These are phyloP conservation scores for Ilyonectria sp. DNA, from an alignment of 2,329 filamentous ascomycete species.

Conservation along the genomic window DNA sequence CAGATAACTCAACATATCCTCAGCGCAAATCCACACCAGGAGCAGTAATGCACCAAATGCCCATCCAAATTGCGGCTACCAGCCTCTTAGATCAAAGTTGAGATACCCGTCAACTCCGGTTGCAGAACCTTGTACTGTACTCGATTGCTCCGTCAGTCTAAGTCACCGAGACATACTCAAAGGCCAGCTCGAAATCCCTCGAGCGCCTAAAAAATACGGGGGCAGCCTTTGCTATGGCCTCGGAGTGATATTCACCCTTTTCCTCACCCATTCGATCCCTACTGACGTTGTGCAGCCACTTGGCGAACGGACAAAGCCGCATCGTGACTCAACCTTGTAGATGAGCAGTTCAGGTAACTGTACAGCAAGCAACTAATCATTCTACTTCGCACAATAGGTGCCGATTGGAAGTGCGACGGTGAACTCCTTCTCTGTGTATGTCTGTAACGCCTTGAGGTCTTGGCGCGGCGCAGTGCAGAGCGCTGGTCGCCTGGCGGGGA, in stretches of 20 bases:
- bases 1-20: too few species aligned
- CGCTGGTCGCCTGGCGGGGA: slow-evolving; percentile 34
- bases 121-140: slow-evolving; percentile 34
- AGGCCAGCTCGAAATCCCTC: slow-evolving; percentile 1
- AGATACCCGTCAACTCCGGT: slow-evolving; percentile 32
- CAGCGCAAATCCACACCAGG: too few species aligned
- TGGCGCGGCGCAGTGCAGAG: slow-evolving; percentile 28
- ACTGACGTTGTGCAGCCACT: slow-evolving; percentile 32
- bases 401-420: slow-evolving; percentile 35
- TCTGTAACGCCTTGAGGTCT: slow-evolving; percentile 16
- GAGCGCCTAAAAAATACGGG: slow-evolving; percentile 21
- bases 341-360: slow-evolving; percentile 34
- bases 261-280: slow-evolving; percentile 19
- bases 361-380: slow-evolving; percentile 34
- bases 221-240: slow-evolving; percentile 18
- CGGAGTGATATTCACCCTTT: not conserved
- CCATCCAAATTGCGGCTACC: not conserved
- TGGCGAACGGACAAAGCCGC: slow-evolving; percentile 35
- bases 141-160: slow-evolving; percentile 29
- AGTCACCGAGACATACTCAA: slow-evolving; percentile 15
- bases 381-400: slow-evolving; percentile 31
- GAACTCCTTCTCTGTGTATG: slow-evolving; percentile 32
- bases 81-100: slow-evolving; percentile 25
- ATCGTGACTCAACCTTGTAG: slow-evolving; percentile 34
- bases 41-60: too few species aligned